Conservation (phyloP, 2,329 filamentous ascomycete genomes). For the Knoxdaviesia capensis region DNA sequence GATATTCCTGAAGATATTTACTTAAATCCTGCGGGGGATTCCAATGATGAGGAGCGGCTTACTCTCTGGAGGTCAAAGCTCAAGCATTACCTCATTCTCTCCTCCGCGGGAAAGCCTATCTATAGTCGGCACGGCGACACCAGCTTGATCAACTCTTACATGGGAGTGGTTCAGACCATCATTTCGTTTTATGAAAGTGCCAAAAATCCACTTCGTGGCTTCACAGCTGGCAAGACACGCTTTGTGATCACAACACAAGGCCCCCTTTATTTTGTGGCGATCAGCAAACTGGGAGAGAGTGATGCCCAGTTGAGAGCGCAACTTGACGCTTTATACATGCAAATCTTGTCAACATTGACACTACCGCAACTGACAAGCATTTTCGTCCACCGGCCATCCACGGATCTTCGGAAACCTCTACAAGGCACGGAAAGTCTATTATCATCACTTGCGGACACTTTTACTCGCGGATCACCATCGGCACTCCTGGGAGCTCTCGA, state of each 20-base stretch:
- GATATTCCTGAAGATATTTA: conserved; percentile 36
- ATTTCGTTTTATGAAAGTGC: conserved; percentile 87
- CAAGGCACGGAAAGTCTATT: conserved; percentile 82
- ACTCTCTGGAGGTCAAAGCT: conserved; percentile 73
- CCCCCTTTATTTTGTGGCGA: conserved; percentile 79
- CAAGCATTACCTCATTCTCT: conserved; percentile 94
- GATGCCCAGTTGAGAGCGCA: conserved; percentile 73
- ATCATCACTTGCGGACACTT: conserved; percentile 82
- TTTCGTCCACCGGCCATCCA: conserved; percentile 81
- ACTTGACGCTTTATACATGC: conserved; percentile 90
- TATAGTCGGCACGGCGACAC: conserved; percentile 91
- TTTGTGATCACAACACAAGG: conserved; percentile 77
- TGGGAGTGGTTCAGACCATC: conserved; percentile 90
- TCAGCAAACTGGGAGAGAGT: conserved; percentile 82
- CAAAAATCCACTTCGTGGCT: conserved; percentile 58
- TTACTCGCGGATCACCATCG: conserved; percentile 80
- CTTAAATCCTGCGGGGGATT: neutral
- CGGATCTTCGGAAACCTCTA: conserved; percentile 72
- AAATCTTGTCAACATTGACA: conserved; percentile 88
- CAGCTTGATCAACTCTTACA: conserved; percentile 75
- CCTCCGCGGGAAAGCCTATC: conserved; percentile 89
- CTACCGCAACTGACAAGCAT: conserved; percentile 71
- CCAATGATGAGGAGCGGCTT: conserved; percentile 38
- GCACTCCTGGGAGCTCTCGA: conserved; percentile 78
- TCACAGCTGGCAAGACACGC: conserved; percentile 67